Evolutionary conservation across 345 rosid genomes (phyloP), one percentile per base, ranked within the genome.

Genomic region (Cardamine occulta): DNA sequence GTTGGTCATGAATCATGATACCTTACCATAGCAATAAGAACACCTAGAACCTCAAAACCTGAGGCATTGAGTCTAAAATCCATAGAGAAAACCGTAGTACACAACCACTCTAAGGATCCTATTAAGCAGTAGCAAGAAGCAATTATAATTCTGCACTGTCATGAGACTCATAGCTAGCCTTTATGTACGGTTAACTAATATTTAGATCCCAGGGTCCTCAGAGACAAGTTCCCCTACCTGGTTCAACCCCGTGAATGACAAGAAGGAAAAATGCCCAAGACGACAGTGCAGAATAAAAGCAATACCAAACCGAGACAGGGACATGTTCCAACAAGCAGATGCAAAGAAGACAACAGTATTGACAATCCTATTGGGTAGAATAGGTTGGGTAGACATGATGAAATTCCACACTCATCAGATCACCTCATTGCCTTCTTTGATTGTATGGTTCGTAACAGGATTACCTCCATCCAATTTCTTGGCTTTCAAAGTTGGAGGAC

Each of bases 251-350:
- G 80, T 78, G 24, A 78, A 72, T 71, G 80, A 78, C 77, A 78
- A 67, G 77, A 59, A 80, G 74, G 67, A 78, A 78, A 79, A 70
- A 68, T 63, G 58, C 63, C 64, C 54, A 59, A 52, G 64, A 75
- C 44, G 45, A 62, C 78, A 82, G 75, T 80, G 84, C 81, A 52
- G 79, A 76, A 79, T 35, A 56, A 70, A 73, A 70, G 78, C 70
- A 79, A 74, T 67, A 84, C 78, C 84, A 80, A 79, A 78, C 78
- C 74, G 68, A 86, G 89, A 87, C 83, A 85, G 81, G 85, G 85
- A 80, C 60, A 79, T 57, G 78, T 62, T 78, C 64, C 58, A 74
- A 67, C 78, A 66, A 48, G 74, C 74, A 83, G 83, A 84, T 68
- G 78, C 72, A 62, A 68, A 76, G 64, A 63, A 76, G 80, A 70